A percentile compares a stretch with the other conserved stretches of the same genome.
phyloP scores from a whole-genome alignment of 1,284 basidiomycete species.

The Mycosarcoma mackinlayi region DNA sequence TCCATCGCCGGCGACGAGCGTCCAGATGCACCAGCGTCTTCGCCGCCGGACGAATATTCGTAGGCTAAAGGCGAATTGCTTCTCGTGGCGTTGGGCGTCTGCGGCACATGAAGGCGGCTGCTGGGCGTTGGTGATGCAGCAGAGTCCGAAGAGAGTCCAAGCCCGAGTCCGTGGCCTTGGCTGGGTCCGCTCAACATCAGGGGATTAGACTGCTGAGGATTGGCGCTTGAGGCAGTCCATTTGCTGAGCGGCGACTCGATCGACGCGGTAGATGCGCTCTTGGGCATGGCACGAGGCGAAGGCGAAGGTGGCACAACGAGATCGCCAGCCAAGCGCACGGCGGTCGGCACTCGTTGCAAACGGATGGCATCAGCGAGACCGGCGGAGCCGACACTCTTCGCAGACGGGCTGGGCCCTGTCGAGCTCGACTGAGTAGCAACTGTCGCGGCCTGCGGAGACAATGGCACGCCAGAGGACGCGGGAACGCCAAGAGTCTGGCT shows the following conservation, averaged over 20 bases:
- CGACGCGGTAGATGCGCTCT: slow-evolving; percentile 36
- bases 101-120: slow-evolving; percentile 43
- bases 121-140: slow-evolving; percentile 14
- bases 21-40: slow-evolving; percentile 29
- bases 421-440: slow-evolving; percentile 15
- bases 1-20: slow-evolving; percentile 48
- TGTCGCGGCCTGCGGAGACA: slow-evolving; percentile 8
- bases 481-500: slow-evolving; percentile 54
- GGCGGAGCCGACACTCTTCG: slow-evolving; percentile 7
- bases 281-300: slow-evolving; percentile 38
- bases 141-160: slow-evolving; percentile 29
- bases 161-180: slow-evolving; percentile 36
- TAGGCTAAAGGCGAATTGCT: slow-evolving; percentile 46
- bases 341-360: slow-evolving; percentile 72
- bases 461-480: slow-evolving; percentile 12
- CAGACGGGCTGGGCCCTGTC: slow-evolving; percentile 30
- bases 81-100: slow-evolving; percentile 47
- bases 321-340: slow-evolving; percentile 72
- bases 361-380: slow-evolving; percentile 70
- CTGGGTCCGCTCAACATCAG: slow-evolving; percentile 9
- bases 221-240: slow-evolving; percentile 20
- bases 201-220: slow-evolving; percentile 16
- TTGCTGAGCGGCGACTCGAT: slow-evolving; percentile 39
- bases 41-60: slow-evolving; percentile 36
- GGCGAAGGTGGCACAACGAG: slow-evolving; percentile 58